These are phyloP conservation scores for Botrytis paeoniae DNA, from an alignment of 2,329 filamentous ascomycete species.

Conservation along the genomic window DNA sequence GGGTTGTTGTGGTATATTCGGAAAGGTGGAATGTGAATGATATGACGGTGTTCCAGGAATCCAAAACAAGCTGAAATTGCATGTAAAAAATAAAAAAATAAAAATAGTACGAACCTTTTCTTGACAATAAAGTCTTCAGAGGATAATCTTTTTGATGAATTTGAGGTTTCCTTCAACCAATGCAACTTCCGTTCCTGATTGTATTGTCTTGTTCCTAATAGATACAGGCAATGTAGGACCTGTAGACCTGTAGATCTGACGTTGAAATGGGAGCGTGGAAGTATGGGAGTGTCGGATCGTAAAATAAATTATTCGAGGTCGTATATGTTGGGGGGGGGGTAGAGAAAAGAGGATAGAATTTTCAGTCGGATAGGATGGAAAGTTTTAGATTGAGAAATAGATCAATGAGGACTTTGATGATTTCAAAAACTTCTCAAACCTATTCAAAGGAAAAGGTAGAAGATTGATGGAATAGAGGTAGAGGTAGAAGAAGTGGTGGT, in stretches of 20 bases:
- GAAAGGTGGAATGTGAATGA: slow-evolving; percentile 10
- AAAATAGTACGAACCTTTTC: slow-evolving; percentile 18
- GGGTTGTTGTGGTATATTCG: neutral
- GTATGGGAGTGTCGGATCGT: neutral
- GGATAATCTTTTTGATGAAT: slow-evolving; percentile 1
- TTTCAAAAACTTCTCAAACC: neutral
- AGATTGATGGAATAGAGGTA: neutral
- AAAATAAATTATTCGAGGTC: neutral
- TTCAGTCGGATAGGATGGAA: neutral
- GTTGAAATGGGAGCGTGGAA: neutral
- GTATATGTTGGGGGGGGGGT: neutral
- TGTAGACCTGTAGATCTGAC: neutral
- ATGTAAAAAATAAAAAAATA: neutral
- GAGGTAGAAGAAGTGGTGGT: too few species aligned
- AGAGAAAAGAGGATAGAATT: neutral
- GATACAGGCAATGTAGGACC: neutral
- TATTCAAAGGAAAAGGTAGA: neutral
- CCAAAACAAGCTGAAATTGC: slow-evolving; percentile 8
- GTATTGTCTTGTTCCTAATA: neutral
- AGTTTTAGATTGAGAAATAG: neutral
- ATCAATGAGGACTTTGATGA: neutral
- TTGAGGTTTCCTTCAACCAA: neutral
- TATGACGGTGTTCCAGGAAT: slow-evolving; percentile 3
- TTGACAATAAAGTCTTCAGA: slow-evolving; percentile 16
- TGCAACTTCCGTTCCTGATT: neutral